These are phyloP conservation scores for Penicillium samsonianum DNA, from an alignment of 495 filamentous ascomycete species.

Conservation along the genomic window DNA sequence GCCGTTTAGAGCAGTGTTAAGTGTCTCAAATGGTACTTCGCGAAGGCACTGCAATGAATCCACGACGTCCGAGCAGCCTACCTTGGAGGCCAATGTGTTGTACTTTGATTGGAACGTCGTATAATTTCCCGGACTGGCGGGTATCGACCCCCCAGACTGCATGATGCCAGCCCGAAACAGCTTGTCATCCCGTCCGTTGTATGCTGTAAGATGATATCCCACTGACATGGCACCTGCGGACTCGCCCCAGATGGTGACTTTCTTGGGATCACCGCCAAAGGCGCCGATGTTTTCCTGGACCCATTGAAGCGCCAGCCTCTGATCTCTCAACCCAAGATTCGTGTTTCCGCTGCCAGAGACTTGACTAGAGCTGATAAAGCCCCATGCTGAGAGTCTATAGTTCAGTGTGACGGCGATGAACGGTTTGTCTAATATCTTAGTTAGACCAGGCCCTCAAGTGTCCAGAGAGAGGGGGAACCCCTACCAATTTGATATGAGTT, in stretches of 20 bases:
- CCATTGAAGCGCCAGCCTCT: conserved; percentile 64
- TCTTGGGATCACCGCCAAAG: conserved; percentile 56
- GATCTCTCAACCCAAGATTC: conserved; percentile 61
- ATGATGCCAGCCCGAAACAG: conserved; percentile 50
- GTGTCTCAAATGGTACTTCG: conserved; percentile 41
- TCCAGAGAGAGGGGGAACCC: neutral
- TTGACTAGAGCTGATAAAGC: conserved; percentile 47
- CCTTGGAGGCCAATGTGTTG: conserved; percentile 39
- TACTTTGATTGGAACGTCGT: conserved; percentile 41
- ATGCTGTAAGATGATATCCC: conserved; percentile 53
- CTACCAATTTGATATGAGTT: conserved; percentile 50
- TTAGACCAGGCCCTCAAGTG: neutral
- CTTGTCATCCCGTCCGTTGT: conserved; percentile 49
- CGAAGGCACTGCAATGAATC: conserved; percentile 52
- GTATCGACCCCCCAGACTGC: conserved; percentile 48
- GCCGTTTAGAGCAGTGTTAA: conserved; percentile 44
- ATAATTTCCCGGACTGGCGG: conserved; percentile 31
- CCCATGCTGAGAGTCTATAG: conserved; percentile 58
- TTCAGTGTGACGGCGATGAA: conserved; percentile 63
- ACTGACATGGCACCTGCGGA: conserved; percentile 57
- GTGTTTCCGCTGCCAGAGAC: conserved; percentile 44
- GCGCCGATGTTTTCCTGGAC: conserved; percentile 56
- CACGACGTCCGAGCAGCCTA: conserved; percentile 37
- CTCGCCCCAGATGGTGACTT: conserved; percentile 73
- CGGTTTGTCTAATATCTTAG: conserved; percentile 42